Evolutionary conservation across 345 rosid species (phyloP), one percentile per base, ranked within the genome.

Genomic region (Iberis pinnata): DNA sequence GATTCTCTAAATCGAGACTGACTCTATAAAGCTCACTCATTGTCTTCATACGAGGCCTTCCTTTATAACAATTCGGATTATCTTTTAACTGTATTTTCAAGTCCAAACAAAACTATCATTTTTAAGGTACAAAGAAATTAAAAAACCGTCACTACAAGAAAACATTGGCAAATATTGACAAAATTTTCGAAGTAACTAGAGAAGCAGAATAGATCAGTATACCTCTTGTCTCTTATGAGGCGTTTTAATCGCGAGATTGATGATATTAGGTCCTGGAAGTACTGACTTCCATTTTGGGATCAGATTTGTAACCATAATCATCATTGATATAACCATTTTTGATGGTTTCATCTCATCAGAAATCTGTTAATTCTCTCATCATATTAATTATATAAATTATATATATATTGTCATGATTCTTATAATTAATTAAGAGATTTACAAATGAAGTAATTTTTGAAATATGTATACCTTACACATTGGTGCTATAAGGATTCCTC

Each of bases 401-500:
- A n/a, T 26, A 14, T n/a, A 38, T 1, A 22, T 26, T 13, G 4
- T 3, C 22, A 20, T 25, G 26, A 25, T 12, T 54, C 8, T 46
- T 40, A 22, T 22, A 10, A 53, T 11, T 2, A n/a, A 4, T 19
- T 22, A 26, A 13, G 22, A 41, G 0, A 20, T 22, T n/a, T 29
- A n/a, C n/a, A 10, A 9, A 16, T 50, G 24, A 42, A 13, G 49
- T 12, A 45, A 10, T 18, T n/a, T n/a, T n/a, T n/a, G n/a, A n/a
- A n/a, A 20, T 26, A 47, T 47, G 5, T 5, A n/a, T 22, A 88
- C 98, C 93, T 83, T 85, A 62, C 95, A 84, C 95, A 88, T 85
- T 17, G 96, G 98, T 3, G 95, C 95, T 20, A 75, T 80, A 70
- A 88, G 55, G 56, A 92, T 56, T 9, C 83, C 93, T 33, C 96